phyloP scores from a whole-genome alignment of 768 basidiomycete genomes.

The Tulasnella sp. region DNA sequence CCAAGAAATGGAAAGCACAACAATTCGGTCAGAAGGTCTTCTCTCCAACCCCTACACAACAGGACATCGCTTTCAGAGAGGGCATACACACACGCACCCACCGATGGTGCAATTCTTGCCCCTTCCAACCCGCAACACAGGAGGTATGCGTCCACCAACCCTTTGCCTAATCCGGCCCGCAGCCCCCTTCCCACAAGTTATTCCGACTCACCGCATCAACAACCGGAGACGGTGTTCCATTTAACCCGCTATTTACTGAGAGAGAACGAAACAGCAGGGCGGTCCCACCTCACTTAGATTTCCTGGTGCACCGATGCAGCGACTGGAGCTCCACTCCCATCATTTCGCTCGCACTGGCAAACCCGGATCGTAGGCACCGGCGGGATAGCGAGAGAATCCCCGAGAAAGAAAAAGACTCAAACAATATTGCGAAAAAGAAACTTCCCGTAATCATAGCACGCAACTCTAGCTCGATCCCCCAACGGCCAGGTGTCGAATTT shows the following conservation, averaged over 20 bases:
- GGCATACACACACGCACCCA: too few relatives aligned
- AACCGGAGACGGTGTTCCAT: not conserved
- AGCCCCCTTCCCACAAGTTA: too few relatives aligned
- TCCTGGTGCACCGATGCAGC: not conserved
- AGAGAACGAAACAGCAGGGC: not conserved
- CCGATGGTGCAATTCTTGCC: not conserved
- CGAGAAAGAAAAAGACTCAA: not conserved
- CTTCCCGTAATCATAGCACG: not conserved
- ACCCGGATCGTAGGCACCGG: not conserved
- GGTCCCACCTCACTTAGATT: conserved; percentile 6
- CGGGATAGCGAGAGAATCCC: conserved; percentile 6
- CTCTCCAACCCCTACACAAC: not conserved
- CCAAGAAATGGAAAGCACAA: not conserved
- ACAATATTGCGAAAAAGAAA: not conserved
- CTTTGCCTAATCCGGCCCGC: too few relatives aligned
- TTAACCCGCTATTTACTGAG: not conserved
- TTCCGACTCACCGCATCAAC: too few relatives aligned
- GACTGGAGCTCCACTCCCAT: not conserved
- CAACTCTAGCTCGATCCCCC: not conserved
- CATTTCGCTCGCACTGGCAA: not conserved
- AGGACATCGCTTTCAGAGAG: too few relatives aligned
- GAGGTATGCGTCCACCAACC: too few relatives aligned
- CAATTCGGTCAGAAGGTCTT: conserved; percentile 4
- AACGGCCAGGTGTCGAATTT: not conserved
- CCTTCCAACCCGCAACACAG: too few relatives aligned